Percentiles rank a stretch among this genome's conserved stretches.
These are phyloP conservation scores for Magnusiomyces starmeri DNA, from an alignment of 1,139 yeast species.

Conservation along the genomic window DNA sequence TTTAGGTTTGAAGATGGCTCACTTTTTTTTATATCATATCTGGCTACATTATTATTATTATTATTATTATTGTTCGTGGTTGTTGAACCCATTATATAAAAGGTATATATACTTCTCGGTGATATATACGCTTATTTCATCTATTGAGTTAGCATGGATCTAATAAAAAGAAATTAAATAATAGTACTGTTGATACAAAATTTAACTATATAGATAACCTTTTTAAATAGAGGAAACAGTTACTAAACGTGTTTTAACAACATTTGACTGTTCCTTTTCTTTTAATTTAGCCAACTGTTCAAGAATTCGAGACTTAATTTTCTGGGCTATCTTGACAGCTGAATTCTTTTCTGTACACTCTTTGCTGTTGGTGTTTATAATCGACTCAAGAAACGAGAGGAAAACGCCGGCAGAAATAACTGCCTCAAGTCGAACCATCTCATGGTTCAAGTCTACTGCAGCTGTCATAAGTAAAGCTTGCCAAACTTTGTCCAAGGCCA, in stretches of 20 bases:
- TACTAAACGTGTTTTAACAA: slow-evolving; percentile 9
- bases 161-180: too few relatives aligned
- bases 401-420: slow-evolving; percentile 36
- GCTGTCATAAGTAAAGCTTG: slow-evolving; percentile 29
- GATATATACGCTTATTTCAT: too few relatives aligned
- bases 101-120: too few relatives aligned
- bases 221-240: not conserved
- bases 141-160: too few relatives aligned
- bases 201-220: too few relatives aligned
- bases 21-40: too few relatives aligned
- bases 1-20: too few relatives aligned
- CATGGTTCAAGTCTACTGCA: slow-evolving; percentile 45
- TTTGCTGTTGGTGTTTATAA: not conserved
- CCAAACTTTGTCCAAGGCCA: slow-evolving; percentile 29
- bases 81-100: too few relatives aligned
- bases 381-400: slow-evolving; percentile 13
- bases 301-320: too few relatives aligned
- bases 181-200: too few relatives aligned
- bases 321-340: slow-evolving; percentile 10
- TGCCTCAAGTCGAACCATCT: slow-evolving; percentile 53
- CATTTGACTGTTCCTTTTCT: slow-evolving; percentile 7
- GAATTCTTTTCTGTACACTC: slow-evolving; percentile 13
- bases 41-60: too few relatives aligned
- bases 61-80: too few relatives aligned
- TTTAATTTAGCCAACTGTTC: slow-evolving; percentile 4